Evolutionary conservation across 768 basidiomycete species (phyloP).

Genomic region (Peribolospora baueri): DNA sequence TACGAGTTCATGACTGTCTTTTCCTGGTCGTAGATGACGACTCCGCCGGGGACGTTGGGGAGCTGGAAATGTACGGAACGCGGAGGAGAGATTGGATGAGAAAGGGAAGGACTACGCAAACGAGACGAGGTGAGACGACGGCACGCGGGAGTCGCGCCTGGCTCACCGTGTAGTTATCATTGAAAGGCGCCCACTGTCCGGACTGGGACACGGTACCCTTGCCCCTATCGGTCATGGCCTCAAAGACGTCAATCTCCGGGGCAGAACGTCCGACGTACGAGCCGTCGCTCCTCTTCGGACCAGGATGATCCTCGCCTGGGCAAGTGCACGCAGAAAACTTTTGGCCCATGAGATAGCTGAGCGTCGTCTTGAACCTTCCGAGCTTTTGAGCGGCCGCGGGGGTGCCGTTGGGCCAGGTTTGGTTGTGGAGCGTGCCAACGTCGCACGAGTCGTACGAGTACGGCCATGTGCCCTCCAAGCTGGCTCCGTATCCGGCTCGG

Average conservation of each 20-base stretch:
- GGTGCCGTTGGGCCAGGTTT: slow-evolving; percentile 20
- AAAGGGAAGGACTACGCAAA: too few relatives aligned
- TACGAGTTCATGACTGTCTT: slow-evolving; percentile 8
- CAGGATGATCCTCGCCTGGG: slow-evolving; percentile 31
- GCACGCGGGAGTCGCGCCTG: too few relatives aligned
- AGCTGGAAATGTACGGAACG: slow-evolving; percentile 29
- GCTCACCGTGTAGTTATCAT: too few relatives aligned
- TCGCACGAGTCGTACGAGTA: slow-evolving; percentile 34
- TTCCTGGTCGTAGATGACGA: slow-evolving; percentile 29
- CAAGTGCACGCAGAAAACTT: slow-evolving; percentile 74
- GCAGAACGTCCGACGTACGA: slow-evolving; percentile 28
- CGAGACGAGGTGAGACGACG: too few relatives aligned
- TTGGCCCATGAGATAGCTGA: slow-evolving; percentile 75
- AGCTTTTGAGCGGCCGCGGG: slow-evolving; percentile 20
- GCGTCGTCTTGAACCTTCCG: not conserved
- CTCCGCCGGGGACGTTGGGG: slow-evolving; percentile 29
- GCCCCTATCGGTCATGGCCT: not conserved
- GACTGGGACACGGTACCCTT: slow-evolving; percentile 52
- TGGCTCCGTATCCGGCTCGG: slow-evolving; percentile 12
- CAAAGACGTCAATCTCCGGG: slow-evolving; percentile 49
- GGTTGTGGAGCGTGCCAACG: slow-evolving; percentile 71
- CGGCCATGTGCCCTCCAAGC: slow-evolving; percentile 4
- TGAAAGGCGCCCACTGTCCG: slow-evolving; percentile 27
- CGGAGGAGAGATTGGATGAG: not conserved
- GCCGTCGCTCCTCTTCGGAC: not conserved